Conservation (phyloP, 305 asterid genomes). For the Caryopteris hybrid region DNA sequence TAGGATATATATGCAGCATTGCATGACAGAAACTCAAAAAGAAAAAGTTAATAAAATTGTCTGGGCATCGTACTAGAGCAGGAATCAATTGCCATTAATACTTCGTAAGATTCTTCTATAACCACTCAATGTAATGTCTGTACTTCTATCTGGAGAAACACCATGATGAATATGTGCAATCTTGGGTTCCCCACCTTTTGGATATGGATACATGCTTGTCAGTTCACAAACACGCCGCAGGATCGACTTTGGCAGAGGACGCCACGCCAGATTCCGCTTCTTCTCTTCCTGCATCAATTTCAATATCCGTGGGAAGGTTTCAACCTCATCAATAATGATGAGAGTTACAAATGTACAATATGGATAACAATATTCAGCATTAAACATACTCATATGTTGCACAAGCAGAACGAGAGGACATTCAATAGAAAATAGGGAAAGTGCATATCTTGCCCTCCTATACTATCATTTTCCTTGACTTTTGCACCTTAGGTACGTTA, state of each 20-base stretch:
- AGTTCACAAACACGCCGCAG: constrained; percentile 66
- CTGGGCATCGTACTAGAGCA: constrained; percentile 1
- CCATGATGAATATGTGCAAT: constrained; percentile 14
- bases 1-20: background rate
- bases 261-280: constrained; percentile 78
- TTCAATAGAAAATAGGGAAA: background rate
- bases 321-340: no score
- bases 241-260: constrained; percentile 73
- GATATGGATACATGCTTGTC: constrained; percentile 68
- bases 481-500: no score
- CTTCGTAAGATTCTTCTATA: constrained; percentile 49
- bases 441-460: background rate
- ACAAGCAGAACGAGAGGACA: background rate
- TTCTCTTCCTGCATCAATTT: constrained; percentile 53
- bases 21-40: background rate
- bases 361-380: background rate
- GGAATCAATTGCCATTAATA: constrained; percentile 37
- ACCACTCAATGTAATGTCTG: constrained; percentile 47
- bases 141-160: constrained; percentile 34
- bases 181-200: constrained; percentile 54
- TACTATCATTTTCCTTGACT: no score
- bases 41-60: background rate
- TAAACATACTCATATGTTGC: background rate
- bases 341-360: no score
- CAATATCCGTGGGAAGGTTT: no score